Percentiles rank a stretch among this genome's conserved stretches.
Conservation (phyloP, 2,329 filamentous ascomycete genomes). For the Aspergillus sp. region DNA sequence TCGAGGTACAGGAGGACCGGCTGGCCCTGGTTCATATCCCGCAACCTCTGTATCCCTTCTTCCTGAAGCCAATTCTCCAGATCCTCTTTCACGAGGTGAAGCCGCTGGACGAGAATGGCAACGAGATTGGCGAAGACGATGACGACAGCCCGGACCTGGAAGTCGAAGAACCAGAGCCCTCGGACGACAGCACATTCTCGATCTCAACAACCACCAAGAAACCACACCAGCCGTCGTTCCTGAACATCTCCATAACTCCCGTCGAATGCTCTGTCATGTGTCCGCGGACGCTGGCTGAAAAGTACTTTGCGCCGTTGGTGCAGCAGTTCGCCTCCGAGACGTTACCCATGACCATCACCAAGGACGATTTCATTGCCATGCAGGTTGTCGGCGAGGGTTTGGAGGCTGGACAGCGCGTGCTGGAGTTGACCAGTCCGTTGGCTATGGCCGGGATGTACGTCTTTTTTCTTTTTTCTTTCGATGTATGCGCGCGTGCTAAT, state of each 20-base stretch:
- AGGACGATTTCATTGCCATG: slow-evolving; percentile 78
- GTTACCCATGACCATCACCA: slow-evolving; percentile 72
- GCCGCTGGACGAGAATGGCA: slow-evolving; percentile 31
- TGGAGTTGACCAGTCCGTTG: slow-evolving; percentile 83
- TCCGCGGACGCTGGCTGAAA: slow-evolving; percentile 62
- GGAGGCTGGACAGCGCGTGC: slow-evolving; percentile 81
- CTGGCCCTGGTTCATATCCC: slow-evolving; percentile 88
- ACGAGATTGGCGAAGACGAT: slow-evolving; percentile 12
- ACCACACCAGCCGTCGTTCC: slow-evolving; percentile 62
- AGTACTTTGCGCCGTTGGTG: slow-evolving; percentile 67
- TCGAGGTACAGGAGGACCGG: slow-evolving; percentile 60
- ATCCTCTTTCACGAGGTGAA: slow-evolving; percentile 60
- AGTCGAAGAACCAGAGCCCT: too few relatives aligned
- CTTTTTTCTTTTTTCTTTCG: not conserved
- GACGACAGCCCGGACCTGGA: too few relatives aligned
- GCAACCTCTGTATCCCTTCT: slow-evolving; percentile 63
- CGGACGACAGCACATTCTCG: too few relatives aligned
- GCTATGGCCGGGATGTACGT: slow-evolving; percentile 77
- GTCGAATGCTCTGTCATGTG: slow-evolving; percentile 91
- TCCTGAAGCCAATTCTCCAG: slow-evolving; percentile 80
- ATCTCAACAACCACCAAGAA: slow-evolving; percentile 10
- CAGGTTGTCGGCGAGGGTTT: slow-evolving; percentile 84
- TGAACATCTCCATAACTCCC: slow-evolving; percentile 88
- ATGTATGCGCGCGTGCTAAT: not conserved
- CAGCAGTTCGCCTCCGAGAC: slow-evolving; percentile 45